phyloP scores from a whole-genome alignment of 495 filamentous ascomycete species.

The Coniosporium apollinis region DNA sequence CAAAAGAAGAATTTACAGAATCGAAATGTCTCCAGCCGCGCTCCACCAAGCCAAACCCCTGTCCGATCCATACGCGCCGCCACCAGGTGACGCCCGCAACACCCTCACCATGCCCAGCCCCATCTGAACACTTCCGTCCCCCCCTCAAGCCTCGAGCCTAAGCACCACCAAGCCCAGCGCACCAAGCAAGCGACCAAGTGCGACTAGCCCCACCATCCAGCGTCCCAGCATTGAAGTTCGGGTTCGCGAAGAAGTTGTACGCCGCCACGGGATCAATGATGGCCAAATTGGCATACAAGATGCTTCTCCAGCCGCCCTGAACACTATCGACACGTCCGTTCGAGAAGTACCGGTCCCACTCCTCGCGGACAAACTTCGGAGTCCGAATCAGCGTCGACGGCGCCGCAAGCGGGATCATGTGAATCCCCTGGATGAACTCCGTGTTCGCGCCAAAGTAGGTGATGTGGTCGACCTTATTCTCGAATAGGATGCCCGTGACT shows the following conservation, averaged over 20 bases:
- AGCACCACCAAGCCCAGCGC: constrained; percentile 32
- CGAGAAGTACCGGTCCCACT: constrained; percentile 70
- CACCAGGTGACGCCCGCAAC: too few relatives aligned
- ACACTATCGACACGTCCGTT: constrained; percentile 35
- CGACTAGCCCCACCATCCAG: constrained; percentile 74
- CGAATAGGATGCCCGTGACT: constrained; percentile 84
- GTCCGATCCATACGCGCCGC: too few relatives aligned
- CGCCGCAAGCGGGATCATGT: constrained; percentile 85
- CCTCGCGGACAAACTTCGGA: constrained; percentile 55
- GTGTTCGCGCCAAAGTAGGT: constrained; percentile 77
- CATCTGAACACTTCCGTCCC: too few relatives aligned
- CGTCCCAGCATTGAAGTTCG: constrained; percentile 49
- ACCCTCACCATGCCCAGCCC: too few relatives aligned
- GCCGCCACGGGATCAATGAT: constrained; percentile 52
- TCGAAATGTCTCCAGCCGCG: too few relatives aligned
- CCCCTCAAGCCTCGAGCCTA: too few relatives aligned
- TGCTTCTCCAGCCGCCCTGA: constrained; percentile 66
- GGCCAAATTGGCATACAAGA: constrained; percentile 70
- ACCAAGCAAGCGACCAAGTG: constrained; percentile 79
- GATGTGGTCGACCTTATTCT: constrained; percentile 91
- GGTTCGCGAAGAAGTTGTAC: constrained; percentile 56
- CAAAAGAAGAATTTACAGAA: too few relatives aligned
- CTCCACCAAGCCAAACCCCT: too few relatives aligned
- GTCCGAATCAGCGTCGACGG: constrained; percentile 49
- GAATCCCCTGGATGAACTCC: constrained; percentile 86